phyloP scores from a whole-genome alignment of 768 basidiomycete genomes.

The Russula ochroleuca region DNA sequence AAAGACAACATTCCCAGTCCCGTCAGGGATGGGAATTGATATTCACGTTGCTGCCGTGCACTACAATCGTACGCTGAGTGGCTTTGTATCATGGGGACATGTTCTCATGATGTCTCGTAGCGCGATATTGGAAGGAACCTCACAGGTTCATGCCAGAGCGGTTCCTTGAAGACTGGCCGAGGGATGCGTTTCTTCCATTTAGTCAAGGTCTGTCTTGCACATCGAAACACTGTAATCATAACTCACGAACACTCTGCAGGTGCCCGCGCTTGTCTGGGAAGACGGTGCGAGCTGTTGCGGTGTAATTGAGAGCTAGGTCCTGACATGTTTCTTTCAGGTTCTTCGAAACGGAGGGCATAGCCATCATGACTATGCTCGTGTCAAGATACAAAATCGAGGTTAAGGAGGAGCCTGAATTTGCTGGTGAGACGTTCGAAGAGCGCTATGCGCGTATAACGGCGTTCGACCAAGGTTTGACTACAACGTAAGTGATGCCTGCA shows the following conservation, averaged over 20 bases:
- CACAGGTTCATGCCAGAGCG: conserved; percentile 41
- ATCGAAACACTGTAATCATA: not conserved
- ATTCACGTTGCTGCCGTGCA: conserved; percentile 43
- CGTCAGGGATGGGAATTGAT: conserved; percentile 40
- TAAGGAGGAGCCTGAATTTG: conserved; percentile 48
- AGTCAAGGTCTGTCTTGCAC: conserved; percentile 24
- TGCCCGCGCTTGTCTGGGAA: conserved; percentile 27
- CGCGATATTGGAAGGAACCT: conserved; percentile 54
- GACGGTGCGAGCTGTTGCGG: conserved; percentile 17
- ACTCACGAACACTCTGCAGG: not conserved
- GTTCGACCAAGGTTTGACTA: conserved; percentile 3
- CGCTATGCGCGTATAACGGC: conserved; percentile 33
- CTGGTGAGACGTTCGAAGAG: conserved; percentile 43
- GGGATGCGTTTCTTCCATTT: conserved; percentile 37
- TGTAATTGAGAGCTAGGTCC: not conserved
- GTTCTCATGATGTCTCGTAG: conserved; percentile 31
- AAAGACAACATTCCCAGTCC: conserved; percentile 40
- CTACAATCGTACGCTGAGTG: conserved; percentile 43
- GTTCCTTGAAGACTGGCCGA: conserved; percentile 35
- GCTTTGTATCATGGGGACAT: not conserved
- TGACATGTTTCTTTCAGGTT: conserved; percentile 35
- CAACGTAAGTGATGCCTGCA: conserved; percentile 3
- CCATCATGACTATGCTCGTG: conserved; percentile 44
- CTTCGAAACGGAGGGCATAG: conserved; percentile 47
- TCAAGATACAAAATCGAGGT: conserved; percentile 44